phyloP scores from a whole-genome alignment of 2,329 filamentous ascomycete species.

The Fusarium oxysporum region DNA sequence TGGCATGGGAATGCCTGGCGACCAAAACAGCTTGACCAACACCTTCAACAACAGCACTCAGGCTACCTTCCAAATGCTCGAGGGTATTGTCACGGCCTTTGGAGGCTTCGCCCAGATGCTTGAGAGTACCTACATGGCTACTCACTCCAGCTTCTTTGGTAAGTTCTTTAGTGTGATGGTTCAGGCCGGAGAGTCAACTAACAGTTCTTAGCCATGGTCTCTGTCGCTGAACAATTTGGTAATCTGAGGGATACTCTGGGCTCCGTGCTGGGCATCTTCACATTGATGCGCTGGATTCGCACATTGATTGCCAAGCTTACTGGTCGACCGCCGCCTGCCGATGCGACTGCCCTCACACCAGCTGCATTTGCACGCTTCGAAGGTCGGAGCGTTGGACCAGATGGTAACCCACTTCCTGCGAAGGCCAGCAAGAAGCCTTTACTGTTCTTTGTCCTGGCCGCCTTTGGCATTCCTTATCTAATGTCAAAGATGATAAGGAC shows the following conservation, averaged over 20 bases:
- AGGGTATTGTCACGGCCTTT: slow-evolving; percentile 96
- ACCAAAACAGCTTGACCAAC: slow-evolving; percentile 94
- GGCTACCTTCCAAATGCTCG: slow-evolving; percentile 97
- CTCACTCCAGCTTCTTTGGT: slow-evolving; percentile 98
- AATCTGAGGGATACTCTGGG: slow-evolving; percentile 93
- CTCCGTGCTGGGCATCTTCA: slow-evolving; percentile 94
- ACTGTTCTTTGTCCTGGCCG: slow-evolving; percentile 92
- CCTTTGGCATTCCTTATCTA: slow-evolving; percentile 94
- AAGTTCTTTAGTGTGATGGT: slow-evolving; percentile 50
- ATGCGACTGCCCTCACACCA: slow-evolving; percentile 87
- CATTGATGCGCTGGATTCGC: slow-evolving; percentile 92
- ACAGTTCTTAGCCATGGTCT: slow-evolving; percentile 82
- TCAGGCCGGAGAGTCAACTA: background rate
- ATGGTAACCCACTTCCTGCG: slow-evolving; percentile 73
- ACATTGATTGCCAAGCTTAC: slow-evolving; percentile 93
- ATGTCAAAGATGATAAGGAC: slow-evolving; percentile 96
- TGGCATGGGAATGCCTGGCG: slow-evolving; percentile 72
- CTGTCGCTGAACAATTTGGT: slow-evolving; percentile 96
- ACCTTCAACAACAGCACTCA: slow-evolving; percentile 95
- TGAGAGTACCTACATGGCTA: slow-evolving; percentile 99
- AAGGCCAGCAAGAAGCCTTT: slow-evolving; percentile 94
- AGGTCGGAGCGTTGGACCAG: slow-evolving; percentile 68
- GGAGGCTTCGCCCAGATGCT: slow-evolving; percentile 99
- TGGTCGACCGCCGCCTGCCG: slow-evolving; percentile 88
- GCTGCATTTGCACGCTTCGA: slow-evolving; percentile 92